phyloP scores from a whole-genome alignment of 2,329 filamentous ascomycete genomes.

The Fusarium decemcellulare region DNA sequence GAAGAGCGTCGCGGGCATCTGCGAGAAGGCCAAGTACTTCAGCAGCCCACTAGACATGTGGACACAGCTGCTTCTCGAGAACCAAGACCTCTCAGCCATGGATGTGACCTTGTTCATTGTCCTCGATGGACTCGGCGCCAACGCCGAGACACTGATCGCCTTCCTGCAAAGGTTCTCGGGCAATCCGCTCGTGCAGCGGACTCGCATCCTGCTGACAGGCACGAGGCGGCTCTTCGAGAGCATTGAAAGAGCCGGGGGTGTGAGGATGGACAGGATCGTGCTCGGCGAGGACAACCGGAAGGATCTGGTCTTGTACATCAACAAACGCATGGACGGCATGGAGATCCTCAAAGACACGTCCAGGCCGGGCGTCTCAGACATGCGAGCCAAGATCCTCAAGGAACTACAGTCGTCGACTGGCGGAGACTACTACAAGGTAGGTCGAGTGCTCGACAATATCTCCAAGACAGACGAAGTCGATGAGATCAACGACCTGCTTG shows the following conservation, averaged over 20 bases:
- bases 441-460: slow-evolving; percentile 47
- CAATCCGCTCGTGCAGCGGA: no score
- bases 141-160: slow-evolving; percentile 16
- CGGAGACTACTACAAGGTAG: slow-evolving; percentile 28
- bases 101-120: slow-evolving; percentile 52
- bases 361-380: slow-evolving; percentile 47
- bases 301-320: no score
- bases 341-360: no score
- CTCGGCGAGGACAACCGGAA: no score
- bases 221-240: no score
- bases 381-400: slow-evolving; percentile 49
- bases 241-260: no score
- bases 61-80: slow-evolving; percentile 49
- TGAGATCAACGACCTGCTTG: slow-evolving; percentile 42
- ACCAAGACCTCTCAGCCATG: slow-evolving; percentile 47
- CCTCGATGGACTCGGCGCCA: slow-evolving; percentile 47
- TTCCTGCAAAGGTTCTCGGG: no score
- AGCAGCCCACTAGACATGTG: slow-evolving; percentile 48
- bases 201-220: no score
- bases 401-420: neutral
- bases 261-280: no score
- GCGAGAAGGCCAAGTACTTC: slow-evolving; percentile 22
- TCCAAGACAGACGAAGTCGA: slow-evolving; percentile 52
- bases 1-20: no score
- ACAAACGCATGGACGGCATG: no score